Conservation (phyloP, 1,139 yeast species). For the Scheffersomyces cryptocercus region DNA sequence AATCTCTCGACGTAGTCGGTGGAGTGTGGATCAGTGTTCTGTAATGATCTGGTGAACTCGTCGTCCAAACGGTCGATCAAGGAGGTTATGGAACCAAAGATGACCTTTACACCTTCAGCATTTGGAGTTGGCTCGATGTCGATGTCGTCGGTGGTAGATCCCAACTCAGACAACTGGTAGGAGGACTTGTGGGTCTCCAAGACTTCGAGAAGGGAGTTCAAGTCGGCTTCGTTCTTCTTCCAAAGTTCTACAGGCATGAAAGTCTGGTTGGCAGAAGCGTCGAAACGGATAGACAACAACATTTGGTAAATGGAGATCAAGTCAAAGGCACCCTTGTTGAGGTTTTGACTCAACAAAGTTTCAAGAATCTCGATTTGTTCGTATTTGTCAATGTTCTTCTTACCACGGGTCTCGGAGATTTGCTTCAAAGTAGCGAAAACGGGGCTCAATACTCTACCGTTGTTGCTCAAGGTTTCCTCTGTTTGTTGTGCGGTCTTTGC, state of each 20-base stretch:
- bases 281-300: conserved; percentile 87
- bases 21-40: conserved; percentile 91
- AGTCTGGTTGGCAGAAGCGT: conserved; percentile 64
- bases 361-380: conserved; percentile 80
- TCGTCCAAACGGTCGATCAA: conserved; percentile 93
- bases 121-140: conserved; percentile 75
- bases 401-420: conserved; percentile 90
- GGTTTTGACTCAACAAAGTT: conserved; percentile 45
- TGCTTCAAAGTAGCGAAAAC: conserved; percentile 75
- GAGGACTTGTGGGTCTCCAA: conserved; percentile 60
- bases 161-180: conserved; percentile 78
- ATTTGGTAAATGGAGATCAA: conserved; percentile 75
- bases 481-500: conserved; percentile 15
- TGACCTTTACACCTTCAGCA: conserved; percentile 63
- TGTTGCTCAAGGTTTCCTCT: conserved; percentile 19
- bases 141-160: conserved; percentile 74
- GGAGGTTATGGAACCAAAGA: conserved; percentile 84
- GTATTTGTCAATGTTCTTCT: conserved; percentile 82
- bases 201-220: conserved; percentile 60
- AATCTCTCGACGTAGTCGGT: conserved; percentile 90
- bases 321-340: conserved; percentile 53
- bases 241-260: conserved; percentile 84
- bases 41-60: conserved; percentile 86
- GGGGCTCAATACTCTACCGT: conserved; percentile 35
- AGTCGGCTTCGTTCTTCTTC: conserved; percentile 68